Percentiles rank a stretch among this genome's conserved stretches.
These are phyloP conservation scores for Litchi chinensis DNA, from an alignment of 345 rosid species.

Conservation along the genomic window DNA sequence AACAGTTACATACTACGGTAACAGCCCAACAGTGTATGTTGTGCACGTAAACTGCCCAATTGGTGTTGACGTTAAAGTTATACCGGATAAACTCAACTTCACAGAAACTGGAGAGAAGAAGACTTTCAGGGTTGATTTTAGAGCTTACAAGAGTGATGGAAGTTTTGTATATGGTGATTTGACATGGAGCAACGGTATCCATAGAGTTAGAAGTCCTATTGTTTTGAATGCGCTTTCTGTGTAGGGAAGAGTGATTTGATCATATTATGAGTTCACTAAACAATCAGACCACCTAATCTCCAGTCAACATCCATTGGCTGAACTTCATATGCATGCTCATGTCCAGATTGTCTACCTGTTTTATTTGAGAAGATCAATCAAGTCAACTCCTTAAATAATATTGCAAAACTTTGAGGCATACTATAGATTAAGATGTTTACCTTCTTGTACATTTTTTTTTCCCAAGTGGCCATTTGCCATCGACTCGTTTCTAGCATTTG, in stretches of 20 bases:
- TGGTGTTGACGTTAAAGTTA: constrained; percentile 41
- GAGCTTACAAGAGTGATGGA: constrained; percentile 38
- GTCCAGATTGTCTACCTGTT: not conserved
- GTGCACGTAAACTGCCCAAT: constrained; percentile 35
- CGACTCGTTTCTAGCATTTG: not conserved
- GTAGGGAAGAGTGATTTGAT: constrained; percentile 10
- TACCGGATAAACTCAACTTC: constrained; percentile 47
- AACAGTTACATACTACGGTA: constrained; percentile 48
- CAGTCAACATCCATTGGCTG: not conserved
- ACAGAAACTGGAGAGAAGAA: constrained; percentile 35
- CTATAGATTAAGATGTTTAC: not conserved
- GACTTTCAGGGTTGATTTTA: constrained; percentile 44
- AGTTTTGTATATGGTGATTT: constrained; percentile 47
- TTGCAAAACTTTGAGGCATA: not conserved
- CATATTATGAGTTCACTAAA: constrained; percentile 6
- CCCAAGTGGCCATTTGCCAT: not conserved
- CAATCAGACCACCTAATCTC: not conserved
- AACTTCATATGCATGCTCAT: not conserved
- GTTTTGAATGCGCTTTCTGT: constrained; percentile 42
- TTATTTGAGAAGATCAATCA: not conserved
- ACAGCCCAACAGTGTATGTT: constrained; percentile 34
- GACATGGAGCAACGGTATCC: constrained; percentile 51
- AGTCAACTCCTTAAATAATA: not conserved
- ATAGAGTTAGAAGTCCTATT: constrained; percentile 46
- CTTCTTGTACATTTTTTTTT: not conserved